Percentiles rank a stretch among this genome's conserved stretches.
Conservation (phyloP, 2,329 filamentous ascomycete genomes). For the Curvularia eragrostidis region DNA sequence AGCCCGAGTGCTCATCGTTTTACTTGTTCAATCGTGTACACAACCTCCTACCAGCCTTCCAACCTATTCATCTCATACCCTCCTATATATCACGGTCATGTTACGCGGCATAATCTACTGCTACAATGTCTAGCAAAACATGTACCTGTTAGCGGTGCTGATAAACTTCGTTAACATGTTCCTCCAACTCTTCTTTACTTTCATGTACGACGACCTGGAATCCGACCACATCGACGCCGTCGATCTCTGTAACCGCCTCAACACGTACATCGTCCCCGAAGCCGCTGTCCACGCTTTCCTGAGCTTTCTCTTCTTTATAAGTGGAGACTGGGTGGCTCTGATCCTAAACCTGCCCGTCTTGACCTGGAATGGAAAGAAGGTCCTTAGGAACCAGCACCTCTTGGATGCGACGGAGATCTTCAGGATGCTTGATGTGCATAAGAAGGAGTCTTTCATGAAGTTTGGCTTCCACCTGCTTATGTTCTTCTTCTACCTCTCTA, state of each 20-base stretch:
- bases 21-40: slow-evolving; percentile 20
- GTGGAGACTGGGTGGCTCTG: slow-evolving; percentile 96
- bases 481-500: slow-evolving; percentile 99
- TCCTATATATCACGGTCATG: slow-evolving; percentile 19
- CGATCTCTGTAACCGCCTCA: slow-evolving; percentile 99
- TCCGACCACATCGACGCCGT: slow-evolving; percentile 99
- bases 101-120: slow-evolving; percentile 33
- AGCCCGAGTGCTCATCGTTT: too few relatives aligned
- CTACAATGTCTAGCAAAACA: slow-evolving; percentile 92
- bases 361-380: slow-evolving; percentile 98
- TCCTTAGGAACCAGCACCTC: slow-evolving; percentile 95
- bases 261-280: slow-evolving; percentile 99
- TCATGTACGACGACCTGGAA: slow-evolving; percentile 99
- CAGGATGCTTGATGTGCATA: slow-evolving; percentile 97
- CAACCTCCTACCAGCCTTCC: slow-evolving; percentile 15
- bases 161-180: slow-evolving; percentile 99
- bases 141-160: slow-evolving; percentile 95
- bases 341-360: slow-evolving; percentile 90
- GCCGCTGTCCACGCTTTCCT: slow-evolving; percentile 96
- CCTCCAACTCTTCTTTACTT: slow-evolving; percentile 99
- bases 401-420: slow-evolving; percentile 99
- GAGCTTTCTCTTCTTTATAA: slow-evolving; percentile 95
- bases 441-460: slow-evolving; percentile 99
- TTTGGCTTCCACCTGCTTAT: slow-evolving; percentile 98
- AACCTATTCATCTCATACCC: slow-evolving; percentile 19